Evolutionary conservation across 495 filamentous ascomycete species (phyloP).

Genomic region (Bathelium albidoporum): DNA sequence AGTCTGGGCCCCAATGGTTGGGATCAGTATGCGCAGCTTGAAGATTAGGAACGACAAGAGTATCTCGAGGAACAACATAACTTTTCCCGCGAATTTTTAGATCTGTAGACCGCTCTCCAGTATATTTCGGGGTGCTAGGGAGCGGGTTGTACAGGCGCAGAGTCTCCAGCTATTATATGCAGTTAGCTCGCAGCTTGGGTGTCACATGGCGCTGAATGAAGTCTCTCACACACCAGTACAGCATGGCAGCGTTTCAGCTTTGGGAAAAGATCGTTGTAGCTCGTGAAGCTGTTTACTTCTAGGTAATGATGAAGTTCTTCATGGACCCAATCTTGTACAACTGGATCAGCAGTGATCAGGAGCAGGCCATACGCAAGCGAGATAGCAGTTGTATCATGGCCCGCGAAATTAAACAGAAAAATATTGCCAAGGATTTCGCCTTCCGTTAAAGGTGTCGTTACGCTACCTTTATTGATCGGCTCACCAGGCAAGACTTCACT

Average conservation of each 20-base stretch:
- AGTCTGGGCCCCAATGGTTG: constrained; percentile 37
- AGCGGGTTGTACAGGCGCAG: neutral
- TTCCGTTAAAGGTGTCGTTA: constrained; percentile 2
- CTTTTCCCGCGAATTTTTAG: constrained; percentile 22
- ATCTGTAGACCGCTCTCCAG: neutral
- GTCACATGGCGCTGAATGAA: neutral
- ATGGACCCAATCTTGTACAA: constrained; percentile 16
- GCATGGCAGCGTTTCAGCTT: neutral
- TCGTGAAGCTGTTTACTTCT: neutral
- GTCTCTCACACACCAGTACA: neutral
- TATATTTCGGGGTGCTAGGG: neutral
- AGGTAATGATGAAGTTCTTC: constrained; percentile 11
- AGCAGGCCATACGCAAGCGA: constrained; percentile 10
- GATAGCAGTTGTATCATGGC: constrained; percentile 17
- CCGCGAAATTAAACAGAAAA: constrained; percentile 19
- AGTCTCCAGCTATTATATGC: neutral
- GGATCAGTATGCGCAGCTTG: constrained; percentile 35
- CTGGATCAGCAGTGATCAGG: constrained; percentile 11
- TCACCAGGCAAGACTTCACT: neutral
- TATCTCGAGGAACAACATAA: constrained; percentile 29
- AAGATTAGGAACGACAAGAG: constrained; percentile 29
- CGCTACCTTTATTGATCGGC: neutral
- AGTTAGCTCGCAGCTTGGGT: neutral
- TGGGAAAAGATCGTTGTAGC: neutral
- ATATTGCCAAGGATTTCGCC: constrained; percentile 16